Base-by-base conservation (phyloP, 2,329 filamentous ascomycete species). In the Pestalotiopsis sp. region DNA sequence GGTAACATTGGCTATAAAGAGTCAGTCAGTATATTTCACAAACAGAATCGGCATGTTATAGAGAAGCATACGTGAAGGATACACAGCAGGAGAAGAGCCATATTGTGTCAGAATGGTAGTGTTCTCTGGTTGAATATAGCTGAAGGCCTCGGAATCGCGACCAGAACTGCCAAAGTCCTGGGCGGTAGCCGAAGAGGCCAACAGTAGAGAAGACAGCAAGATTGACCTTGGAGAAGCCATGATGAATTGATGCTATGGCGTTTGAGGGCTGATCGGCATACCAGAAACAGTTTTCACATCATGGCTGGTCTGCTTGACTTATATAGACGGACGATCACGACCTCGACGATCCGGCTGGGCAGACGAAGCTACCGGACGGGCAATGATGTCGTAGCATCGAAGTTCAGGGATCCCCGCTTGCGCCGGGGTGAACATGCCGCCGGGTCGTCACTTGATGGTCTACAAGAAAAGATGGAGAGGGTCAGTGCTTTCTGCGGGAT, bases 61-160 rank as follows among this genome's bases (percentile, higher is more conserved):
- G 12, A 36, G 11, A 39, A 6, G 77, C 81, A 69, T 74, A 83
- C 81, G 80, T 41, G 79, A 78, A 23, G 81, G 80, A 59, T 76
- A 75, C 14, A 79, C 76, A 2, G 80, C 69, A 11, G 77, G 77
- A 4, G 80, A 81, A 72, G 81, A 78, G 17, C 81, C 81, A 56
- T 82, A 82, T 20, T 75, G 79, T 27, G 78, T 78, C 13, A 82
- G 75, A 52, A 83, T 82, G 27, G 78, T 81, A 3, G 81, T 83
- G 73, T 83, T 79, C 64, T 78, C 69, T 4, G 81, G 81, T 71
- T 83, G 81, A n/a, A 82, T 76, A 70, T 78, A 80, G 70, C 70
- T 77, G 71, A 83, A 83, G 61, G 76, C 76, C 45, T 77, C 77
- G 31, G 74, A 73, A 36, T 66, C 38, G 12, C 68, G 66, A 25